phyloP scores from a whole-genome alignment of 78 protist genomes.

The Diacronema lutheri region DNA sequence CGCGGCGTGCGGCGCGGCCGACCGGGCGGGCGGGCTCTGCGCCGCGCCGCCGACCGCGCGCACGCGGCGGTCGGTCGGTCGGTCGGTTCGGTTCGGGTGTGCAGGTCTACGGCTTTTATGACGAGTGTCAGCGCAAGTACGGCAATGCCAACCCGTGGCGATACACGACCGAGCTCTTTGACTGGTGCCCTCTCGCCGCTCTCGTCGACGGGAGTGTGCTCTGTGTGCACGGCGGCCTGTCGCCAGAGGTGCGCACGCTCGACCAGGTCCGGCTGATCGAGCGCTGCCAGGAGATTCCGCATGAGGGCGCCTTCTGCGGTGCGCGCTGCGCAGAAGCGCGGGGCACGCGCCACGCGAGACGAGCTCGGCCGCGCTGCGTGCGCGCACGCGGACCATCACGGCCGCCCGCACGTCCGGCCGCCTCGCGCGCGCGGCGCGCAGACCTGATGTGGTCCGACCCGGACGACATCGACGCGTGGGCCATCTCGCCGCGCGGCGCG shows the following conservation, averaged over 20 bases:
- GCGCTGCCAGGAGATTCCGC: conserved; percentile 91
- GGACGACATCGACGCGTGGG: conserved; percentile 91
- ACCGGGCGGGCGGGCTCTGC: no score
- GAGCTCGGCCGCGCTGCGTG: no score
- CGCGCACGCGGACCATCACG: no score
- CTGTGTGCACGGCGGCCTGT: conserved; percentile 98
- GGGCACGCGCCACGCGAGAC: no score
- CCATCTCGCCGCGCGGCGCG: conserved; percentile 95
- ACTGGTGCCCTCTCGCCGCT: conserved; percentile 24
- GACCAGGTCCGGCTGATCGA: conserved; percentile 82
- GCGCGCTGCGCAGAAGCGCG: neutral
- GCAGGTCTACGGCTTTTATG: conserved; percentile 93
- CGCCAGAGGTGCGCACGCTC: conserved; percentile 60
- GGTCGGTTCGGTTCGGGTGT: no score
- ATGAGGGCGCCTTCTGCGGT: conserved; percentile 92
- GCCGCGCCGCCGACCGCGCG: no score
- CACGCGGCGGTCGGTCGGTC: no score
- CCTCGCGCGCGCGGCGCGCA: neutral
- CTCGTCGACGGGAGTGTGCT: conserved; percentile 85
- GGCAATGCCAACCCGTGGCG: conserved; percentile 95
- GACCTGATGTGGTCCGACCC: conserved; percentile 99
- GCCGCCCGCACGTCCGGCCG: no score
- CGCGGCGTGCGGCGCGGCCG: no score
- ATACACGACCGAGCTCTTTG: conserved; percentile 77
- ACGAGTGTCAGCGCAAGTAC: conserved; percentile 95